Evolutionary conservation across 2,329 filamentous ascomycete species (phyloP), one percentile per base, ranked within the genome.

Genomic region (Penicillium sp.): DNA sequence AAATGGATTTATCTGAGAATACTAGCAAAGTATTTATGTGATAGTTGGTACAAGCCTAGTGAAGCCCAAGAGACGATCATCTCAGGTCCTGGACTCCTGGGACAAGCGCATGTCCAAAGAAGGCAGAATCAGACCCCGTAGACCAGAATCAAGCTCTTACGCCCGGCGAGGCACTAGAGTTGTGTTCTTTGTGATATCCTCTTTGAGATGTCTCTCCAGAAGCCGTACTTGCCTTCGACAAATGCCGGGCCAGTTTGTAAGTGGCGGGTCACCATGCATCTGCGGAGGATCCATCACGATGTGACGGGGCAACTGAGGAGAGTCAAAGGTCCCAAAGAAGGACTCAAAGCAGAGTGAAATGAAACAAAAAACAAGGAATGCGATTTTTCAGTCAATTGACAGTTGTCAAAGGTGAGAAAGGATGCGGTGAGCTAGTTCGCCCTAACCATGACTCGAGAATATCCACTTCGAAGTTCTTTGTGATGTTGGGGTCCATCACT

Each of bases 261-360:
- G 57, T 64, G 58, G 63, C 56, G 63, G 57, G 59, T 59, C 60
- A 55, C 40, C 41, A 58, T 64, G 60, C 63, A 60, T 60, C 52
- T 52, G 41, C 46, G 50, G 59, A 53, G 54, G 50, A 58, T 59
- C 58, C 58, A 61, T 59, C 56, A 59, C 60, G 58, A 55, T 52
- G 55, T 52, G 51, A 46, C 41, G 52, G 49, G 31, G 43, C 40
- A 53, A 41, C 45, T 52, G 50, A 53, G 43, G 46, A 48, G 47
- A 46, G 41, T 42, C 28, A 46, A 47, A 50, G 50, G 41, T 46
- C 36, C 30, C 37, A 37, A 34, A 25, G 5, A 30, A 29, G 19
- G 36, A 36, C 29, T 40, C 27, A 44, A 43, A 25, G 33, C 22
- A 25, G 22, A 25, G 22, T 5, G 8, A 36, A 33, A 22, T 29